phyloP scores from a whole-genome alignment of 2,329 filamentous ascomycete genomes.

The Dactylonectria macrodidyma region DNA sequence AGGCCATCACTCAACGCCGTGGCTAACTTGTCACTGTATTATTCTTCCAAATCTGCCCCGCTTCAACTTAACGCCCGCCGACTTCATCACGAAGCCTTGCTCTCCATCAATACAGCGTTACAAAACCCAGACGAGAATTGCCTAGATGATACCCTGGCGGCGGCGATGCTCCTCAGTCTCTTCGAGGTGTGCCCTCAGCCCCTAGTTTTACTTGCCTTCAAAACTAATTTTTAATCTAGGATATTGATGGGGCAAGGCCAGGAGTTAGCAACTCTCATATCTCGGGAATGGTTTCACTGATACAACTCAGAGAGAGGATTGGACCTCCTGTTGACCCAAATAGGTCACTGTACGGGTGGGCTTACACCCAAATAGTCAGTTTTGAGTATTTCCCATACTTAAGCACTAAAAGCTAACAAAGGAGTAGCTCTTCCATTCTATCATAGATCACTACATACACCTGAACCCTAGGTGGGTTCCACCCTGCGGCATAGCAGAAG shows the following conservation, averaged over 20 bases:
- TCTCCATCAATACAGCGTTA: not conserved
- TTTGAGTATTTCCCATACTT: not conserved
- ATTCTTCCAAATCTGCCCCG: not conserved
- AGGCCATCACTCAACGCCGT: not conserved
- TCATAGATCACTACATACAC: not conserved
- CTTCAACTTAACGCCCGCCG: not conserved
- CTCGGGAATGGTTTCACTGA: not conserved
- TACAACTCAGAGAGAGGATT: not conserved
- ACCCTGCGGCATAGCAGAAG: not conserved
- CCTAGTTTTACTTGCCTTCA: not conserved
- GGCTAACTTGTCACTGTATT: not conserved
- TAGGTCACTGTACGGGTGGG: not conserved
- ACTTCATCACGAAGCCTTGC: not conserved
- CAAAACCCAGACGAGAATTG: not conserved
- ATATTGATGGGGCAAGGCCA: not conserved
- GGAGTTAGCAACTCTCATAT: not conserved
- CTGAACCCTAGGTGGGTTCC: not conserved
- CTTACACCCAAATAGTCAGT: not conserved
- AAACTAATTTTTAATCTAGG: not conserved
- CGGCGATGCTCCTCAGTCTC: not conserved
- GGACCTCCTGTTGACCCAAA: not conserved
- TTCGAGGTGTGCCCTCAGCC: not conserved
- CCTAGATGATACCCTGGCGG: not conserved
- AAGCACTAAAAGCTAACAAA: not conserved
- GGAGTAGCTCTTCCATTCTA: not conserved